Evolutionary conservation across 139 green algal genomes (phyloP).

Genomic region (Closterium sp.): DNA sequence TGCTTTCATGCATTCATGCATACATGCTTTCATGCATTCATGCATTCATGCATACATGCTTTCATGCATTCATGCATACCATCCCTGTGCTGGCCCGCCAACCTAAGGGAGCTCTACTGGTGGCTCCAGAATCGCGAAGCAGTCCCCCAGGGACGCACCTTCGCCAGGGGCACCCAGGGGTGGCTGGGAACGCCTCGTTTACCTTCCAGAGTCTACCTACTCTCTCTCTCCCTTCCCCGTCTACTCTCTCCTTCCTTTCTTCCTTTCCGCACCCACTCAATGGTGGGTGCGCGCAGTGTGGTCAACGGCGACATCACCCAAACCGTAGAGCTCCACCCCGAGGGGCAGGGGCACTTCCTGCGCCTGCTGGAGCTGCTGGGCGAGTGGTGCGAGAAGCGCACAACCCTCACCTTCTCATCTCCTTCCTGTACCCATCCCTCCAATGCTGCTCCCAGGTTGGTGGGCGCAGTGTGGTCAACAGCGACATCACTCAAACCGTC

Average conservation of each 20-base stretch:
- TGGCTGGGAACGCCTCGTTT: no score
- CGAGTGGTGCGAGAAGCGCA: constrained; percentile 63
- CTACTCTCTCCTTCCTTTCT: neutral
- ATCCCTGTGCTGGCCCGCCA: no score
- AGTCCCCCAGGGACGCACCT: no score
- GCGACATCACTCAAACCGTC: constrained; percentile 88
- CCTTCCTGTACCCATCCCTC: neutral
- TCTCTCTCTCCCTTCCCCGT: neutral
- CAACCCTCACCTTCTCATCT: constrained; percentile 71
- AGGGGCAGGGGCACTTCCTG: constrained; percentile 79
- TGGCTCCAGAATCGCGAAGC: no score
- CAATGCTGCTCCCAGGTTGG: constrained; percentile 61
- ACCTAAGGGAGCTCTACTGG: no score
- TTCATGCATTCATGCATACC: no score
- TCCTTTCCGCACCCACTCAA: neutral
- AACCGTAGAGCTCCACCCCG: constrained; percentile 73
- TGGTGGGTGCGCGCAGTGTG: constrained; percentile 79
- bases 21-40: no score
- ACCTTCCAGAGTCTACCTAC: no score
- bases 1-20: no score
- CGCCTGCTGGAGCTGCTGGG: constrained; percentile 89
- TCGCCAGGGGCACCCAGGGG: no score
- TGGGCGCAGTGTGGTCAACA: constrained; percentile 88
- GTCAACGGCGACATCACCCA: constrained; percentile 93
- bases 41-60: no score